Evolutionary conservation across 495 filamentous ascomycete species (phyloP), one percentile per base, ranked within the genome.

Genomic region (Penicillium ochrochloron): DNA sequence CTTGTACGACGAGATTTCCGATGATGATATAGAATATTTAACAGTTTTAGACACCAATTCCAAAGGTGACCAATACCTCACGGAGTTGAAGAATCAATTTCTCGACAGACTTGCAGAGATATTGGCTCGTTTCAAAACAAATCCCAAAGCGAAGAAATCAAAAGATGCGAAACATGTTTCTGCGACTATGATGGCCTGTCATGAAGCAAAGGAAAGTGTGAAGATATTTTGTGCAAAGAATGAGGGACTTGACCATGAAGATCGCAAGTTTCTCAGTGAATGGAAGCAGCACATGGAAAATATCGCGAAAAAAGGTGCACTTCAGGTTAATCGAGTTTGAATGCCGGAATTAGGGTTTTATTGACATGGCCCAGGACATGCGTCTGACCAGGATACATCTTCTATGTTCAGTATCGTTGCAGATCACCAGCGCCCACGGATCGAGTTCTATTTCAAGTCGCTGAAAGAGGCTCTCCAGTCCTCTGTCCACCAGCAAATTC

Each of bases 291-390:
- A 25, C n/a, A 48, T 19, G 44, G 44, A 48, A 48, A 25, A 25
- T 2, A 48, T 48, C n/a, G 44, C 44, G 17, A 48, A 14, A 48
- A 21, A 48, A 48, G 44, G 44, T 21, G n/a, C 44, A n/a, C 9
- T 48, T 48, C 44, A 48, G 44, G 9, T 5, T 14, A 1, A 10
- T 12, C 2, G 35, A 3, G 9, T 12, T 76, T 74, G 51, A 81
- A 33, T 9, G 31, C 31, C 8, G 5, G 31, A 9, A 6, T 9
- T 2, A 3, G 5, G 5, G 2, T 33, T 33, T 33, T 33, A 33
- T 33, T 33, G 31, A 33, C 8, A 7, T 33, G 31, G 5, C 31
- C 31, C 31, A 33, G 31, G 31, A 33, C 25, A 27, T 27, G 25
- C 25, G 1, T 27, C 25, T 27, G 25, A 27, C 31, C 31, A 33